phyloP scores from a whole-genome alignment of 805 yeast genomes.

The Schizosaccharomyces lindneri region DNA sequence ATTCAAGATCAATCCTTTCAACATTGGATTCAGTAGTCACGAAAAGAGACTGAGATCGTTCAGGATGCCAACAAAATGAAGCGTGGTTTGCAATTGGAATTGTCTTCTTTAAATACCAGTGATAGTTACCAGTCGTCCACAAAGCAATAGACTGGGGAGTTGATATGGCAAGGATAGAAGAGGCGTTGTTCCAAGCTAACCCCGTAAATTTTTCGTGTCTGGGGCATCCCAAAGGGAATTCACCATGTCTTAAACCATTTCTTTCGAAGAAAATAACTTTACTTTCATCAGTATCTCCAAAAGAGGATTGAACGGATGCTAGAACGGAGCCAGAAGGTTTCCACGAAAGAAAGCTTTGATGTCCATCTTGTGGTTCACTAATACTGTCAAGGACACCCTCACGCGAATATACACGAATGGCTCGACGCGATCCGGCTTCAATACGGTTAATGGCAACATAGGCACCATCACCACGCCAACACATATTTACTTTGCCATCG shows the following conservation, averaged over 20 bases:
- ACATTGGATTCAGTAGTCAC: slow-evolving; percentile 21
- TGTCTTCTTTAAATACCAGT: slow-evolving; percentile 85
- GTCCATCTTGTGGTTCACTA: slow-evolving; percentile 20
- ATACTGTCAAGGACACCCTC: slow-evolving; percentile 59
- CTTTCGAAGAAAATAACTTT: slow-evolving; percentile 62
- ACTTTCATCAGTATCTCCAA: slow-evolving; percentile 11
- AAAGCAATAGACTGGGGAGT: slow-evolving; percentile 41
- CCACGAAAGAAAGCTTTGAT: slow-evolving; percentile 2
- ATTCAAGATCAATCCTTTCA: slow-evolving; percentile 43
- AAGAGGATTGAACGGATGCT: slow-evolving; percentile 55
- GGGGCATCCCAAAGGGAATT: slow-evolving; percentile 43
- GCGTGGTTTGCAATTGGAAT: slow-evolving; percentile 16
- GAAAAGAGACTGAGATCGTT: slow-evolving; percentile 54
- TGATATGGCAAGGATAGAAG: slow-evolving; percentile 53
- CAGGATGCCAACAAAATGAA: slow-evolving; percentile 56
- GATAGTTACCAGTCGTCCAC: slow-evolving; percentile 82
- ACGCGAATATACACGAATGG: slow-evolving; percentile 56
- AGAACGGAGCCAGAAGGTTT: slow-evolving; percentile 19
- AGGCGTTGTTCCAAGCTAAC: slow-evolving; percentile 61
- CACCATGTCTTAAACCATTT: slow-evolving; percentile 80
- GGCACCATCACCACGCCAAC: slow-evolving; percentile 95
- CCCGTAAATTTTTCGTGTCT: slow-evolving; percentile 17
- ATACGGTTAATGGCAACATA: slow-evolving; percentile 44
- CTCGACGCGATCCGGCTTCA: slow-evolving; percentile 38
- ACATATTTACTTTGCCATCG: slow-evolving; percentile 22